Percentiles rank a stretch among this genome's conserved stretches.
These are phyloP conservation scores for Pseudozyma hubeiensis DNA, from an alignment of 1,284 basidiomycete species.

Conservation along the genomic window DNA sequence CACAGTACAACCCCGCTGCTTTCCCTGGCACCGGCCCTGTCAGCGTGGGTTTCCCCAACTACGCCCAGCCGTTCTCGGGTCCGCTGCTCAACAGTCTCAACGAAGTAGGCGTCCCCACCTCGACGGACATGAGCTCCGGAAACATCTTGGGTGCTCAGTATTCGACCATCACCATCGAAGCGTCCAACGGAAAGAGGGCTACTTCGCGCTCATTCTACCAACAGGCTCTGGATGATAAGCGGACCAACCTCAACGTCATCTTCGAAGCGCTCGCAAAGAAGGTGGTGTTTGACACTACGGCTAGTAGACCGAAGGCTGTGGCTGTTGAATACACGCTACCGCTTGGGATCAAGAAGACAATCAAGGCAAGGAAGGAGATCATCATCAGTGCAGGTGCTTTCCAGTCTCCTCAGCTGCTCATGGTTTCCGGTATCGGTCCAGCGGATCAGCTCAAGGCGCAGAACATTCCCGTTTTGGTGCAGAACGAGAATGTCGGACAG, in stretches of 20 bases:
- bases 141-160: slow-evolving; percentile 66
- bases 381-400: slow-evolving; percentile 64
- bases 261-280: slow-evolving; percentile 59
- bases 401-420: slow-evolving; percentile 64
- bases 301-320: slow-evolving; percentile 64
- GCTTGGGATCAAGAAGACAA: slow-evolving; percentile 25
- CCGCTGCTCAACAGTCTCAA: slow-evolving; percentile 42
- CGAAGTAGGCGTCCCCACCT: slow-evolving; percentile 44
- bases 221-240: slow-evolving; percentile 24
- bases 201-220: slow-evolving; percentile 52
- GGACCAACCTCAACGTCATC: slow-evolving; percentile 61
- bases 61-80: slow-evolving; percentile 52
- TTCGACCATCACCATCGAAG: slow-evolving; percentile 43
- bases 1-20: slow-evolving; percentile 43
- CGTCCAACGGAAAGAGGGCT: slow-evolving; percentile 33
- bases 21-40: slow-evolving; percentile 45
- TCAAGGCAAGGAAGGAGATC: slow-evolving; percentile 57
- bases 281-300: slow-evolving; percentile 66
- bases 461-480: slow-evolving; percentile 38
- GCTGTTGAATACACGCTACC: slow-evolving; percentile 46
- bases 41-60: slow-evolving; percentile 52
- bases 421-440: slow-evolving; percentile 60
- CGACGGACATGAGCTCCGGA: slow-evolving; percentile 58
- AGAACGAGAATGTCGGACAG: slow-evolving; percentile 52
- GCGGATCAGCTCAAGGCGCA: slow-evolving; percentile 33